phyloP scores from a whole-genome alignment of 2,329 filamentous ascomycete species.

The Neonectria neomacrospora region DNA sequence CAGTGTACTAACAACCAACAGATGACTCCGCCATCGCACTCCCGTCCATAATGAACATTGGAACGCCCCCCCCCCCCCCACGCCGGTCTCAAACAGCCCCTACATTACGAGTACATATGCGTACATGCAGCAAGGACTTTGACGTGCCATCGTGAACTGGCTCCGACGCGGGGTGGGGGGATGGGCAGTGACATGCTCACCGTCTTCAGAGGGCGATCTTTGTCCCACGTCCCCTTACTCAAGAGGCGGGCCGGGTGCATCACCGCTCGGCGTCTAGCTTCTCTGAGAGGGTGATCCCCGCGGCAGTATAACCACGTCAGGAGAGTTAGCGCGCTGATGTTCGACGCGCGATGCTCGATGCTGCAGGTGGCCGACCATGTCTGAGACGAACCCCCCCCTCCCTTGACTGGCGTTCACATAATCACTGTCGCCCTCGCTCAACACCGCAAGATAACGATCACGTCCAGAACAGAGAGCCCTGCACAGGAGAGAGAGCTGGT shows the following conservation, averaged over 20 bases:
- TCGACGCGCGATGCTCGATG: constrained; percentile 17
- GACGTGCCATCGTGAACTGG: constrained; percentile 21
- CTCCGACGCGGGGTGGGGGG: neutral
- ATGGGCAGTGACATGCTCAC: neutral
- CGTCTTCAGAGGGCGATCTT: constrained; percentile 5
- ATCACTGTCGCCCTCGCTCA: neutral
- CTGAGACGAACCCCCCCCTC: constrained; percentile 11
- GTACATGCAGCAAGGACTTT: neutral
- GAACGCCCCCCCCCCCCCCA: constrained; percentile 9
- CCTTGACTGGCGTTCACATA: neutral
- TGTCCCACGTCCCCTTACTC: constrained; percentile 2
- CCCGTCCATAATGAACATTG: neutral
- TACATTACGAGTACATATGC: constrained; percentile 18
- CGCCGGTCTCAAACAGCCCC: constrained; percentile 39
- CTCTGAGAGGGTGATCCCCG: neutral
- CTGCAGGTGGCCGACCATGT: constrained; percentile 9
- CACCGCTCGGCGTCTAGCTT: neutral
- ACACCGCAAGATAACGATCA: neutral
- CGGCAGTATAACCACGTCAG: constrained; percentile 2
- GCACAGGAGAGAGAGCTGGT: neutral
- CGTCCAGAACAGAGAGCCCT: neutral
- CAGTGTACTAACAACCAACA: neutral
- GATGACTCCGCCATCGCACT: neutral
- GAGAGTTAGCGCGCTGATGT: constrained; percentile 3
- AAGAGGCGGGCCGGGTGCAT: neutral